Base-by-base conservation (phyloP, 495 filamentous ascomycete species). In the Trichoderma reesei region DNA sequence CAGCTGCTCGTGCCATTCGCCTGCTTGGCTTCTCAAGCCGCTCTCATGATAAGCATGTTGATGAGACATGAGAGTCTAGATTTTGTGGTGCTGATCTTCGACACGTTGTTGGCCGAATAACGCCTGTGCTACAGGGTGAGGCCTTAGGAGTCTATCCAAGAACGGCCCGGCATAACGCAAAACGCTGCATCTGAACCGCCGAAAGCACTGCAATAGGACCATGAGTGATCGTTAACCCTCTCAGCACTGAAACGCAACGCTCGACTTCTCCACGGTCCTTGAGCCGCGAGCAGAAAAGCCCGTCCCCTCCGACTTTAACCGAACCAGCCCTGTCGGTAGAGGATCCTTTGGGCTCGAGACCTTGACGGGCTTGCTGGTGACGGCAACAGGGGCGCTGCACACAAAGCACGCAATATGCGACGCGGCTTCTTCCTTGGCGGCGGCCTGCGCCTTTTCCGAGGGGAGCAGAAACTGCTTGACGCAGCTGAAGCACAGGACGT, bases 401-500 rank as follows among this genome's bases (percentile, higher is more conserved):
- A 98, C 93, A 72, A 90, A 98, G 72, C 94, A 98, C 42, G 81
- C 76, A 1, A 92, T 71, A 8, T 74, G 76, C 48, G 83, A 81
- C 1, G 26, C 26, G 26, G 26, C 26, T 14, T 79, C 75, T 51
- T 85, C 82, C 7, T 74, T 64, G 2, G 81, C 81, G 0, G 79
- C 74, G 48, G 79, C 79, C 68, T 92, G 90, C 3, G 92, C 87
- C 3, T 79, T 74, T 26, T 31, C 26, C 20, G 75, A 69, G 0
- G 85, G 82, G 26, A 79, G 85, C 85, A 98, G 90, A 73, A 98
- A 96, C 69, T 94, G 90, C 51, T 85, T 83, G 3, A 91, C 89
- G 70, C 94, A 98, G 18, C 85, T 90, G 66, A 89, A 87, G 75
- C 94, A 98, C 7, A 97, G 78, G 3, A 98, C 91, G 69, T 98